These are phyloP conservation scores for Beauveria rudraprayagi DNA, from an alignment of 2,329 filamentous ascomycete genomes.

Conservation along the genomic window DNA sequence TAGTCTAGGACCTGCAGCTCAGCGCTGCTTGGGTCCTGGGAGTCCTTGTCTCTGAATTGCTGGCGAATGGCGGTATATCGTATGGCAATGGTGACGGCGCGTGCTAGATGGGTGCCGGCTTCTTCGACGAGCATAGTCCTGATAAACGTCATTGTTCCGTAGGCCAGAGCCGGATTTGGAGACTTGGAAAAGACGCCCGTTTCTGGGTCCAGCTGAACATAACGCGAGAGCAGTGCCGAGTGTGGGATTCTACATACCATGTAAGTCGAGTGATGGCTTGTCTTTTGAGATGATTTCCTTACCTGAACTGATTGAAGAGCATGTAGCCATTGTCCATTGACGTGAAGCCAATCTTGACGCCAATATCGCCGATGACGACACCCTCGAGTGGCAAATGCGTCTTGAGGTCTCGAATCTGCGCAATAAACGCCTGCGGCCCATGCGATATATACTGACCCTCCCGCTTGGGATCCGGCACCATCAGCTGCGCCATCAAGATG, in stretches of 20 bases:
- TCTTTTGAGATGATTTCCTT: background rate
- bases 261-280: background rate
- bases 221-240: conserved; percentile 64
- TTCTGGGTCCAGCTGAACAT: conserved; percentile 58
- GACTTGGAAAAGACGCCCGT: conserved; percentile 62
- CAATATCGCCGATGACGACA: conserved; percentile 70
- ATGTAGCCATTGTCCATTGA: conserved; percentile 79
- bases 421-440: conserved; percentile 71
- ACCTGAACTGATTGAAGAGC: conserved; percentile 62
- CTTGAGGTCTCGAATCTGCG: conserved; percentile 62
- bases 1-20: conserved; percentile 75
- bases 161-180: conserved; percentile 58
- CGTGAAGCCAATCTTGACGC: conserved; percentile 72
- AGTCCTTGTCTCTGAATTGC: conserved; percentile 72
- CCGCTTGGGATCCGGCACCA: conserved; percentile 51
- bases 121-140: conserved; percentile 67
- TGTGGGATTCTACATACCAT: conserved; percentile 51
- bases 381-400: conserved; percentile 62
- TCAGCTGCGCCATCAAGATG: conserved; percentile 70
- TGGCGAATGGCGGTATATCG: conserved; percentile 65
- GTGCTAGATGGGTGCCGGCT: conserved; percentile 61
- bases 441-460: conserved; percentile 29
- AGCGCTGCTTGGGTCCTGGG: conserved; percentile 43
- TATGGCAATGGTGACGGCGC: conserved; percentile 70
- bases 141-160: conserved; percentile 70